Base-by-base conservation (phyloP, 139 green algal genomes). In the Astrephomene gubernaculifera region DNA sequence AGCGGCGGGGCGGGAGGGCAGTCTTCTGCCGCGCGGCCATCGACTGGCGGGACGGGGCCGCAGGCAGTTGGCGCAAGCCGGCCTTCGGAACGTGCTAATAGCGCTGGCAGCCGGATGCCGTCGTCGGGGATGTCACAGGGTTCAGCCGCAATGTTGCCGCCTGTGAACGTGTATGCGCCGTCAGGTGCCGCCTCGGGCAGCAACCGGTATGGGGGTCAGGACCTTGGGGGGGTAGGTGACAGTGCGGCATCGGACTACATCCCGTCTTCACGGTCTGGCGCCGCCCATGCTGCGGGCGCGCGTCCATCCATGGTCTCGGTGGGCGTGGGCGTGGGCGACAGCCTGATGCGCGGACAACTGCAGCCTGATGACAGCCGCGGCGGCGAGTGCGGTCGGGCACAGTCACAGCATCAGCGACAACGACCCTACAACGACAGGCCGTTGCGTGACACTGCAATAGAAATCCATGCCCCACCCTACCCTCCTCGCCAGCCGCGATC, bases 321-420 rank as follows among this genome's bases (percentile, higher is more conserved):
- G 10, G 84, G 84, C 29, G 72, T 85, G n/a, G 84, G 79, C 24
- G 84, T 91, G 41, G 88, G 88, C 6, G 84, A 91, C 65, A 87
- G 72, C 65, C 39, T 91, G 36, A 27, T 85, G 52, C 64, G 81
- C 5, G 74, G 82, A 0, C 79, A 87, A 53, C 54, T 86, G 39
- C 36, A 86, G 39, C 73, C 84, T 25, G 70, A 41, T 5, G 45
- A 36, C 49, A 6, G 45, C 33, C 12, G 10, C 6, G 25, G 63
- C 10, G 63, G 7, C 63, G 57, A 9, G 43, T 63, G 27, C 70
- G 41, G 10, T 35, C 44, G 41, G 27, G 19, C 31, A 60, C 69
- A 78, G 43, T 43, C 61, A 25, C 70, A 78, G 43, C 41, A 35
- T 4, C 38, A 9, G 39, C 70, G 70, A 43, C 70, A 78, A 78